phyloP scores from a whole-genome alignment of 441 rosid genomes.

The Viola pubescens region DNA sequence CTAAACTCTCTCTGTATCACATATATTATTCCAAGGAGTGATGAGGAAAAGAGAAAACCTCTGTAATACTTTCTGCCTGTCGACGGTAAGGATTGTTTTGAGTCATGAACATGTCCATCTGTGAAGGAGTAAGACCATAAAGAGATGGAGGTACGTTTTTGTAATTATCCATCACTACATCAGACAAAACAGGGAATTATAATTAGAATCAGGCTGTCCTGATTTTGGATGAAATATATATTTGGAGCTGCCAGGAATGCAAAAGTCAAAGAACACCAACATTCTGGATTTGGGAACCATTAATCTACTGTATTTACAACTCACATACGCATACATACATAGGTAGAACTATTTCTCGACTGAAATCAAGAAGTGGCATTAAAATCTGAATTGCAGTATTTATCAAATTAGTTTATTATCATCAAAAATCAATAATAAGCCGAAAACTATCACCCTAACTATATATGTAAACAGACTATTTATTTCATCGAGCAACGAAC shows the following conservation, averaged over 20 bases:
- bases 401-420: too few relatives aligned
- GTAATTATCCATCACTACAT: slow-evolving; percentile 69
- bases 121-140: slow-evolving; percentile 76
- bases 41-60: slow-evolving; percentile 33
- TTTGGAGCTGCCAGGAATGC: background rate
- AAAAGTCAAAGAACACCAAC: background rate
- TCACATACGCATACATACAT: too few relatives aligned
- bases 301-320: too few relatives aligned
- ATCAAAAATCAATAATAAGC: too few relatives aligned
- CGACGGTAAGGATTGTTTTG: slow-evolving; percentile 64
- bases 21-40: slow-evolving; percentile 8
- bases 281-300: too few relatives aligned
- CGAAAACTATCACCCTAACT: too few relatives aligned
- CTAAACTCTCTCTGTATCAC: background rate
- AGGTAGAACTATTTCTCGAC: too few relatives aligned
- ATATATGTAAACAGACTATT: too few relatives aligned
- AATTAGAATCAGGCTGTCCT: background rate
- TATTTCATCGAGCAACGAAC: too few relatives aligned
- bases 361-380: too few relatives aligned
- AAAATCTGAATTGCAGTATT: too few relatives aligned
- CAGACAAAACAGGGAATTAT: background rate
- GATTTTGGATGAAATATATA: slow-evolving; percentile 2
- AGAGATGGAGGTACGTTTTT: slow-evolving; percentile 63
- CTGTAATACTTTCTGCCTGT: slow-evolving; percentile 58
- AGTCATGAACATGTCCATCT: slow-evolving; percentile 87